Evolutionary conservation across 1,284 basidiomycete genomes (phyloP).

Genomic region (Trametes versicolor): DNA sequence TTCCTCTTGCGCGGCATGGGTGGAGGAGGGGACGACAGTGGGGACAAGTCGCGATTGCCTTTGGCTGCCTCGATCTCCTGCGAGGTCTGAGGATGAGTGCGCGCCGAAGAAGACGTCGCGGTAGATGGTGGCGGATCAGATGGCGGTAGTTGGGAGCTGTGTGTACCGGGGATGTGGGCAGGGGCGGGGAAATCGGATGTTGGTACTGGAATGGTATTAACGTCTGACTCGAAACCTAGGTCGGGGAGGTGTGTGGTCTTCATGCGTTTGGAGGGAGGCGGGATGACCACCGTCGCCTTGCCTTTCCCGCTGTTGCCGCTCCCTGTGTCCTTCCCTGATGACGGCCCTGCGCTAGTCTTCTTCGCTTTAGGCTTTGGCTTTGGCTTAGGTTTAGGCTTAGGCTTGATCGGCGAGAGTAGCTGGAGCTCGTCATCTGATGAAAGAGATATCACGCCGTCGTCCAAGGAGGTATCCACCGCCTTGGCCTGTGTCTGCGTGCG

Average conservation of each 20-base stretch:
- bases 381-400: slow-evolving; percentile 29
- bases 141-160: slow-evolving; percentile 44
- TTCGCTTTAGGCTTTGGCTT: slow-evolving; percentile 24
- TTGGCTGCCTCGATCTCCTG: slow-evolving; percentile 6
- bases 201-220: slow-evolving; percentile 39
- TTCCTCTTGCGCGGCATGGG: slow-evolving; percentile 42
- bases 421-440: slow-evolving; percentile 44
- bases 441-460: slow-evolving; percentile 44
- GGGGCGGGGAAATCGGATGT: slow-evolving; percentile 41
- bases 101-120: slow-evolving; percentile 27
- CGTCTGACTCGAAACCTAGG: slow-evolving; percentile 38
- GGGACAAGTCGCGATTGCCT: slow-evolving; percentile 26
- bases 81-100: slow-evolving; percentile 12
- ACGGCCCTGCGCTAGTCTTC: slow-evolving; percentile 5
- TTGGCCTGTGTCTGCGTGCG: slow-evolving; percentile 40
- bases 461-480: neutral
- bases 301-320: slow-evolving; percentile 11
- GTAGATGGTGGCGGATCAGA: slow-evolving; percentile 46
- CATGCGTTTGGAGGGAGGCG: slow-evolving; percentile 30
- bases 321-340: slow-evolving; percentile 17
- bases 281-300: slow-evolving; percentile 15
- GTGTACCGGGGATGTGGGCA: slow-evolving; percentile 9
- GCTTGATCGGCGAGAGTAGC: slow-evolving; percentile 29
- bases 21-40: slow-evolving; percentile 41
- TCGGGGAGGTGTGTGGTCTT: slow-evolving; percentile 28